phyloP scores from a whole-genome alignment of 1,139 yeast species.

The Nakaseomyces glabratus region DNA sequence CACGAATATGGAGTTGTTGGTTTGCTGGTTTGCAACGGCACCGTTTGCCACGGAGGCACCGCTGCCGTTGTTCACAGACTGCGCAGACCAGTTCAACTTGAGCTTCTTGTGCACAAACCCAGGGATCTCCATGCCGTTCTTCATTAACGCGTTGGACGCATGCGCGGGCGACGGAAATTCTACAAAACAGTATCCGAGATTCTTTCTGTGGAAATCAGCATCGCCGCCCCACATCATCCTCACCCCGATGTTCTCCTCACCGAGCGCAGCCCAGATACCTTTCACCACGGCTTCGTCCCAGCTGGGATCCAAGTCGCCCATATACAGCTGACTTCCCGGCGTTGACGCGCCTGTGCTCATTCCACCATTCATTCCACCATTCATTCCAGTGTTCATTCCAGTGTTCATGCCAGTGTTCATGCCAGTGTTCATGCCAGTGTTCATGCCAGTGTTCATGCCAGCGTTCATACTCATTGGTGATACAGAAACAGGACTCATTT shows the following conservation, averaged over 20 bases:
- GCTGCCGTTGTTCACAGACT: conserved; percentile 41
- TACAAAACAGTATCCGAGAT: conserved; percentile 57
- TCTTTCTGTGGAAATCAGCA: conserved; percentile 3
- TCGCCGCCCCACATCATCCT: conserved; percentile 39
- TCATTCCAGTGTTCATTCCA: too few relatives aligned
- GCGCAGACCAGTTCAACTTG: conserved; percentile 67
- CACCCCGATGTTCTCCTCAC: conserved; percentile 35
- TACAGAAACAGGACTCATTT: too few relatives aligned
- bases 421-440: too few relatives aligned
- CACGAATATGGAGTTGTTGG: conserved; percentile 60
- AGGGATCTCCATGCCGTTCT: conserved; percentile 60
- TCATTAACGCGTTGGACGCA: conserved; percentile 54
- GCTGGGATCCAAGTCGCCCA: conserved; percentile 75
- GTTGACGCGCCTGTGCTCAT: neutral
- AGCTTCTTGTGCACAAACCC: conserved; percentile 49
- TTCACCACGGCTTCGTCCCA: conserved; percentile 54
- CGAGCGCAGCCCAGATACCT: conserved; percentile 44
- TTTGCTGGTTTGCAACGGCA: neutral
- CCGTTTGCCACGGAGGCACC: conserved; percentile 31
- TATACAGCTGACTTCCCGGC: conserved; percentile 28
- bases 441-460: too few relatives aligned
- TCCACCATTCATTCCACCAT: too few relatives aligned
- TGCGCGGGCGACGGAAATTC: conserved; percentile 56
- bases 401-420: too few relatives aligned
- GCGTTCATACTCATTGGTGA: too few relatives aligned